phyloP scores from a whole-genome alignment of 495 filamentous ascomycete genomes.

The Penicillium cinerascens region DNA sequence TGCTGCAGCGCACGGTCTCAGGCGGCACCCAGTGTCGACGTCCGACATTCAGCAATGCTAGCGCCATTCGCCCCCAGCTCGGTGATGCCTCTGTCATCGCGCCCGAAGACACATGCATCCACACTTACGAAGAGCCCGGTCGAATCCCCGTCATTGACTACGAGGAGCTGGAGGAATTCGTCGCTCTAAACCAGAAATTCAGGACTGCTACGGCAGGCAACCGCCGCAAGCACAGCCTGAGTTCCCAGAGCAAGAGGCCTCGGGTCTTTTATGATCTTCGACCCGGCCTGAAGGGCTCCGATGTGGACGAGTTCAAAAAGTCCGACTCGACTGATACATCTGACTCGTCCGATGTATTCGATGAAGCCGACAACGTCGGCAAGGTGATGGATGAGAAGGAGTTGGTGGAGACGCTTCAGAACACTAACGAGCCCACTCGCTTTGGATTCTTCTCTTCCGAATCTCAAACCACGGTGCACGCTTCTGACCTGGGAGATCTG shows the following conservation, averaged over 20 bases:
- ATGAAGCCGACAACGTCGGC: slow-evolving; percentile 13
- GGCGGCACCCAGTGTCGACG: slow-evolving; percentile 59
- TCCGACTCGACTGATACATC: slow-evolving; percentile 23
- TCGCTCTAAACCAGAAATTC: slow-evolving; percentile 56
- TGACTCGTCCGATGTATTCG: slow-evolving; percentile 2
- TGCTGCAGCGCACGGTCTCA: slow-evolving; percentile 70
- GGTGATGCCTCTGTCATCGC: slow-evolving; percentile 41
- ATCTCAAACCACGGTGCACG: slow-evolving; percentile 85
- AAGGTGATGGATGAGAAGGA: slow-evolving; percentile 33
- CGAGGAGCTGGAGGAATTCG: slow-evolving; percentile 82
- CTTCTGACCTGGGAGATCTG: slow-evolving; percentile 80
- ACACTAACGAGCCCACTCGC: slow-evolving; percentile 60
- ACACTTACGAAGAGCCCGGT: slow-evolving; percentile 49
- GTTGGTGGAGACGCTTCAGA: slow-evolving; percentile 32
- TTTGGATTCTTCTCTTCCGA: slow-evolving; percentile 97
- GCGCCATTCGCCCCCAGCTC: slow-evolving; percentile 43
- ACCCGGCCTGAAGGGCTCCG: slow-evolving; percentile 29
- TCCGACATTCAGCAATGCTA: slow-evolving; percentile 60
- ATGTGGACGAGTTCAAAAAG: slow-evolving; percentile 32
- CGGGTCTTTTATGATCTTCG: slow-evolving; percentile 65
- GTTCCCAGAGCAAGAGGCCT: slow-evolving; percentile 45
- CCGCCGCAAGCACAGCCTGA: slow-evolving; percentile 50
- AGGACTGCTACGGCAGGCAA: slow-evolving; percentile 24
- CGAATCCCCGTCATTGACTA: slow-evolving; percentile 73
- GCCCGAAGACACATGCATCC: slow-evolving; percentile 86